Base-by-base conservation (phyloP, 345 rosid genomes). In the Murraya koenigii region DNA sequence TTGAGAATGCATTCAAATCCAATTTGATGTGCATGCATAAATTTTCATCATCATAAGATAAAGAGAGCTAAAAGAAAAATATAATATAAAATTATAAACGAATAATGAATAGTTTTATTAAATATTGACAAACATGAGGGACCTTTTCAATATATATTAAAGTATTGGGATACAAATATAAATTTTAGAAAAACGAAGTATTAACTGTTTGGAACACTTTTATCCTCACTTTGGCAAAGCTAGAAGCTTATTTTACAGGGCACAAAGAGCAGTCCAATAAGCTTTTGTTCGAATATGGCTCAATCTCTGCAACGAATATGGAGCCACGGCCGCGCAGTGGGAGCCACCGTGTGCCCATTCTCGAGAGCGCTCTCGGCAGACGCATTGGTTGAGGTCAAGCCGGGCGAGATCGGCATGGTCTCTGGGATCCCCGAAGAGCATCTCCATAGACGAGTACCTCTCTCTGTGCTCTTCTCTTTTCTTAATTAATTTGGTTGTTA, bases 351-450 rank as follows among this genome's bases (percentile, higher is more conserved):
- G 68, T 74, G 78, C n/a, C 78, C 87, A 59, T 66, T 84, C 17
- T 73, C 83, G 52, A 84, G 93, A 32, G 66, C 89, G 4, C 87
- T 84, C 86, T 81, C 93, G 28, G 75, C 90, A 3, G 93, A 86
- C 72, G 88, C 99, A 36, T 82, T 94, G 88, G 89, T 89, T 19
- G 93, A 94, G 87, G 72, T 85, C 83, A 89, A 89, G 78, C 87
- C 94, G 49, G 92, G 95, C 49, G 98, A 96, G 90, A 82, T 96
- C 80, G 98, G 98, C 74, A 74, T 85, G 79, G 90, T 96, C 88
- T 94, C 97, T 7, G 97, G 98, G 17, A 97, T 94, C 78, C 99
- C 98, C 19, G 90, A 93, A 62, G 91, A 94, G 56, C 98, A 94
- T 75, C 95, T 94, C 41, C 77, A 89, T 11, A 77, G 98, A 22